Evolutionary conservation across 2,329 filamentous ascomycete genomes (phyloP), one percentile per base, ranked within the genome.

Genomic region (Fusarium globosum): DNA sequence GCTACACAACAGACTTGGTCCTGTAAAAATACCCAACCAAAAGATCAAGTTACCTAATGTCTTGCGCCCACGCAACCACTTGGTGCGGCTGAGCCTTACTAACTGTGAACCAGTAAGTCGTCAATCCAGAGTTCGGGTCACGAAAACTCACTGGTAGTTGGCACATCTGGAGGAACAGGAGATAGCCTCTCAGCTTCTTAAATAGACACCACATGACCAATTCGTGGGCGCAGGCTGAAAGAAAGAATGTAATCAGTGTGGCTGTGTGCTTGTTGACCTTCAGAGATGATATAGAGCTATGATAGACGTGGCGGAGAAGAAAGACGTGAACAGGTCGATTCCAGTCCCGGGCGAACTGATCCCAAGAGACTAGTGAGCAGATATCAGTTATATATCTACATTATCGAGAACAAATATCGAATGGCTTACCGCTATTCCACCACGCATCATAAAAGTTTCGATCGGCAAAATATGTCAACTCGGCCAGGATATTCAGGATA

Each of bases 171-270:
- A 93, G 81, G n/a, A 90, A 83, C 28, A 95, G 87, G 51, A 95
- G 82, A 76, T 95, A 95, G 1, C 93, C 93, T 43, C 93, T 85
- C 15, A 95, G 85, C 81, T 94, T 94, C 81, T 92, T 92, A 81
- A 95, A 95, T 39, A 95, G 85, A 74, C 93, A 93, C 85, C 91
- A 92, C 93, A 95, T 95, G 77, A 94, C 88, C 51, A 95, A 83
- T 80, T 95, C 93, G 77, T 95, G 92, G 26, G 93, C 86, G 71
- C 91, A 87, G 1, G 92, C 92, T 13, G 89, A 92, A 23, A 95
- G 83, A 73, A 94, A 86, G 78, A 95, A 95, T 1, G 93, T 95
- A 49, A 94, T 90, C 59, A 94, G 88, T 1, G 93, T 94, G 4
- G 93, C 93, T 9, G 90, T 89, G 73, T 90, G 87, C 78, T 91